Conservation (phyloP, 306 rosid genomes). For the Ammopiptanthus mongolicus region DNA sequence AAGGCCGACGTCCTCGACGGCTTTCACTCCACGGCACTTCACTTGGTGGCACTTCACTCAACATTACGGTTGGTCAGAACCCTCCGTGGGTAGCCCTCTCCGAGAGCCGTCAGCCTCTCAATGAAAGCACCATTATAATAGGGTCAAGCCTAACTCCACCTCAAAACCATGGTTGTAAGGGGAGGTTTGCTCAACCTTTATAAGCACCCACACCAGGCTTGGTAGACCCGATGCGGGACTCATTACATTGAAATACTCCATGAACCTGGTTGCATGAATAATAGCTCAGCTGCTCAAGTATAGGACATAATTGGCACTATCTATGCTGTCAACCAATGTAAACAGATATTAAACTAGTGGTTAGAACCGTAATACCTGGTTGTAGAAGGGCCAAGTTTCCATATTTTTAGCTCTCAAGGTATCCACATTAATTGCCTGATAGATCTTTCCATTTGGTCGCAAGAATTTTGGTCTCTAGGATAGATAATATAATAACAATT, state of each 20-base stretch:
- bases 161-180: too few species aligned
- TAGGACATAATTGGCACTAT: not conserved
- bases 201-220: too few species aligned
- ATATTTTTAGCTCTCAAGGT: slow-evolving; percentile 81
- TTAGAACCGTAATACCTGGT: slow-evolving; percentile 50
- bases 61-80: too few species aligned
- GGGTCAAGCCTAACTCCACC: too few species aligned
- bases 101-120: too few species aligned
- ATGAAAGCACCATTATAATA: too few species aligned
- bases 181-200: too few species aligned
- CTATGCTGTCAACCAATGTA: not conserved
- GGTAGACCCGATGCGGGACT: too few species aligned
- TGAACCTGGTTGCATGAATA: not conserved
- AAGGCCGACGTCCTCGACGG: too few species aligned
- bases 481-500: not conserved
- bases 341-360: not conserved
- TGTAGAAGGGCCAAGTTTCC: slow-evolving; percentile 90
- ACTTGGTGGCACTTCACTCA: too few species aligned
- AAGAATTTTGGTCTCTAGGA: slow-evolving; percentile 69
- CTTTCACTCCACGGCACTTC: too few species aligned
- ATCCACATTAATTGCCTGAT: slow-evolving; percentile 78
- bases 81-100: too few species aligned
- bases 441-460: slow-evolving; percentile 62
- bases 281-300: not conserved
- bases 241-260: not conserved